phyloP scores from a whole-genome alignment of 257 asterid species.

The Solanum sejunctum region DNA sequence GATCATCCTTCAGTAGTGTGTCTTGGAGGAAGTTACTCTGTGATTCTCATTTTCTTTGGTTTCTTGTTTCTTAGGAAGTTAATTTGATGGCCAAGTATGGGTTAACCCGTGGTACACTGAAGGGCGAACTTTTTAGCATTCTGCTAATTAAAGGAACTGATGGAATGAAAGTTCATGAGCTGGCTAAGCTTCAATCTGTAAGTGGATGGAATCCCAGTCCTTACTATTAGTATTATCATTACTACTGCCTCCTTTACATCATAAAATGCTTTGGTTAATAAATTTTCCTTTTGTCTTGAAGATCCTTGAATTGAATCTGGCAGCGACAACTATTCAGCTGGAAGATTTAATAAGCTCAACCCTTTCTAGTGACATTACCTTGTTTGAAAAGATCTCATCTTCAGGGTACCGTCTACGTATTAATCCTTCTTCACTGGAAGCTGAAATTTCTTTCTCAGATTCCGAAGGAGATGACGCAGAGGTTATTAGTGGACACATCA shows the following conservation, averaged over 20 bases:
- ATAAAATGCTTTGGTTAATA: background rate
- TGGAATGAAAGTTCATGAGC: conserved; percentile 73
- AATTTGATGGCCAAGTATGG: conserved; percentile 71
- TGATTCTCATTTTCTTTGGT: background rate
- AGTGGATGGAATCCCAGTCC: conserved; percentile 16
- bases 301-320: conserved; percentile 66
- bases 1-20: background rate
- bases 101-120: conserved; percentile 68
- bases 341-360: conserved; percentile 56
- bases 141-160: conserved; percentile 55
- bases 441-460: conserved; percentile 47
- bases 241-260: background rate
- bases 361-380: conserved; percentile 74
- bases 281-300: conserved; percentile 18
- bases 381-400: conserved; percentile 87
- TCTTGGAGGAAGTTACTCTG: background rate
- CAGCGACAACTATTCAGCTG: conserved; percentile 29
- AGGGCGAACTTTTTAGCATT: conserved; percentile 70
- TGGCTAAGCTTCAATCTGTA: conserved; percentile 68
- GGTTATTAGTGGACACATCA: conserved; percentile 34
- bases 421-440: conserved; percentile 42
- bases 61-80: conserved; percentile 46
- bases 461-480: conserved; percentile 71
- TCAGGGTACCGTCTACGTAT: conserved; percentile 78
- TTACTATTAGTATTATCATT: background rate